A percentile compares a stretch with the other conserved stretches of the same genome.
Conservation (phyloP, 139 green algal genomes). For the Tetradesmus obliquus region DNA sequence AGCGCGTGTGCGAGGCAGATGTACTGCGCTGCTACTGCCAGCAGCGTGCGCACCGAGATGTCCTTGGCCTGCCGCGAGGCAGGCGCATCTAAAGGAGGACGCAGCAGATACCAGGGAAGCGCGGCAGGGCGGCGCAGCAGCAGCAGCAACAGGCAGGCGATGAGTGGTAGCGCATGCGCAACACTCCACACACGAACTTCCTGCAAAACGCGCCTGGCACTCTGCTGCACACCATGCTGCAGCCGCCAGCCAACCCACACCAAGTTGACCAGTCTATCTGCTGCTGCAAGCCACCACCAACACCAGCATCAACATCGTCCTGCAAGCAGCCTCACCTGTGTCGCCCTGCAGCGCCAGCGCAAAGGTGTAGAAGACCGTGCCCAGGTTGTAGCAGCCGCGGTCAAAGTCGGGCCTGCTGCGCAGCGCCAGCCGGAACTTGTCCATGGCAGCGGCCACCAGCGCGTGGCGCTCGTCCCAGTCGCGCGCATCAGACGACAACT, state of each 20-base stretch:
- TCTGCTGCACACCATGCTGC: background rate
- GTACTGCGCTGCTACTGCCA: constrained; percentile 79
- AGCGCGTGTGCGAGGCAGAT: constrained; percentile 78
- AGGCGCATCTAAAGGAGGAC: background rate
- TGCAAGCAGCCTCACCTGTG: constrained; percentile 1
- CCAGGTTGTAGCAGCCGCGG: constrained; percentile 84
- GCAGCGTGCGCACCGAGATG: constrained; percentile 56
- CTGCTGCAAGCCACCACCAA: background rate
- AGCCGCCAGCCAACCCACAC: background rate
- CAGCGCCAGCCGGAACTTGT: constrained; percentile 79
- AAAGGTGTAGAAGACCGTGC: constrained; percentile 83
- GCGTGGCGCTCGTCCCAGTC: constrained; percentile 38
- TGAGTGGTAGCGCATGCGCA: background rate
- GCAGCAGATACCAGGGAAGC: background rate
- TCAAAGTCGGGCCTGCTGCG: constrained; percentile 81
- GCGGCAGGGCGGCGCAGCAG: background rate
- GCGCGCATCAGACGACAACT: constrained; percentile 50
- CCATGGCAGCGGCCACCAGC: constrained; percentile 64
- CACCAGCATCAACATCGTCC: background rate
- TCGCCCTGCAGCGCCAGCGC: constrained; percentile 71
- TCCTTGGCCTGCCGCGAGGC: constrained; percentile 43
- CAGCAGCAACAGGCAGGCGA: constrained; percentile 1
- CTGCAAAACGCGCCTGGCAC: background rate
- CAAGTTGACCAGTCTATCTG: background rate
- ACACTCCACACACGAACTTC: background rate